Conservation (phyloP, 805 yeast genomes). For the Ogataea kodamae region DNA sequence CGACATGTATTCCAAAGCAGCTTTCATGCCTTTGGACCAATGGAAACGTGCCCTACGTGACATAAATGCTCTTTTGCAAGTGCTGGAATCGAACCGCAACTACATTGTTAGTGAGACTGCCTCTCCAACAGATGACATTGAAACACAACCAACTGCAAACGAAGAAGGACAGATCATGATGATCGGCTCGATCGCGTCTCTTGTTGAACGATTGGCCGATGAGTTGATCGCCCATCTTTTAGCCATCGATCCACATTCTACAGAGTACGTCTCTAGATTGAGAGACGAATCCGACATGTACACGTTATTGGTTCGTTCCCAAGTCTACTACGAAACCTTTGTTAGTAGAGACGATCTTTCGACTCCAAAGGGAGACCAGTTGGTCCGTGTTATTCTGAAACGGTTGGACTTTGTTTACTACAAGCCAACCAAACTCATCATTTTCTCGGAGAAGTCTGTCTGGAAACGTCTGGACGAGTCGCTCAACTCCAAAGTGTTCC, state of each 20-base stretch:
- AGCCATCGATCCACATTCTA: slow-evolving; percentile 89
- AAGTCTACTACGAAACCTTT: slow-evolving; percentile 73
- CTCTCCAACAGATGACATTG: slow-evolving; percentile 63
- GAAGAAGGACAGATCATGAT: slow-evolving; percentile 67
- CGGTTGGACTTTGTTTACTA: slow-evolving; percentile 91
- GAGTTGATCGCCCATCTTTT: slow-evolving; percentile 87
- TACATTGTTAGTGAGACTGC: slow-evolving; percentile 81
- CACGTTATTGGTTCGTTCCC: slow-evolving; percentile 75
- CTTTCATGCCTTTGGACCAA: slow-evolving; percentile 72
- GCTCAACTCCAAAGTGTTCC: slow-evolving; percentile 34
- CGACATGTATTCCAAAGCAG: slow-evolving; percentile 65
- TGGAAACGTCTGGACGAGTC: slow-evolving; percentile 53
- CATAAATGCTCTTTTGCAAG: slow-evolving; percentile 55
- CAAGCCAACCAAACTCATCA: slow-evolving; percentile 77
- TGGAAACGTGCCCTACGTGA: slow-evolving; percentile 75
- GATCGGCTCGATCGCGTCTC: slow-evolving; percentile 79
- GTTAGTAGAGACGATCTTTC: slow-evolving; percentile 41
- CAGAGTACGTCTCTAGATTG: slow-evolving; percentile 86
- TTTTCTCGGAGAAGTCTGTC: slow-evolving; percentile 65
- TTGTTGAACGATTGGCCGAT: slow-evolving; percentile 91
- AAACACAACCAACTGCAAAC: slow-evolving; percentile 62
- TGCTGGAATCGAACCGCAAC: slow-evolving; percentile 60
- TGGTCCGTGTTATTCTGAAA: slow-evolving; percentile 72
- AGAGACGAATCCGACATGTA: slow-evolving; percentile 81
- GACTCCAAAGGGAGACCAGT: slow-evolving; percentile 50